These are phyloP conservation scores for Rubia peregrina DNA, from an alignment of 305 asterid genomes.

Conservation along the genomic window DNA sequence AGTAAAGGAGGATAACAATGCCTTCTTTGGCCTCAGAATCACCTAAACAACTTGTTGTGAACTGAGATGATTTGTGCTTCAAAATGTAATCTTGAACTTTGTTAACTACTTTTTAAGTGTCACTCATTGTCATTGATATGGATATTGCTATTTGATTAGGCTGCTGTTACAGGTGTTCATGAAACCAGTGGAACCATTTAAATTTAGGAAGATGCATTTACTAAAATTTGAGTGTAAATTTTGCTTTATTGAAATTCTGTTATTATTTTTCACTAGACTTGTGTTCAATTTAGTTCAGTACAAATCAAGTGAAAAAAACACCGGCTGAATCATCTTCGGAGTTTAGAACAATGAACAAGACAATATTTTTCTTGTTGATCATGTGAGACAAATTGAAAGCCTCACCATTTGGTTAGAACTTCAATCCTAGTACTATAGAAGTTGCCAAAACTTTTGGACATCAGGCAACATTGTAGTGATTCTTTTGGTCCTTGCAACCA, in stretches of 20 bases:
- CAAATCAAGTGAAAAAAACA: no score
- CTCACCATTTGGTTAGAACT: background rate
- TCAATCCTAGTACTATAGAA: background rate
- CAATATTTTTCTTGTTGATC: background rate
- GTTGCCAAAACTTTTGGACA: background rate
- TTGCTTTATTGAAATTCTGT: no score
- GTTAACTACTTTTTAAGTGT: no score
- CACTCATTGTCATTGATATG: background rate
- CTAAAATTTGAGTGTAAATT: background rate
- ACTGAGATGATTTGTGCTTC: background rate
- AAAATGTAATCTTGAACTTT: background rate
- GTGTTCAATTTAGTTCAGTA: no score
- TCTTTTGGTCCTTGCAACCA: background rate
- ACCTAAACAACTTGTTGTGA: slow-evolving; percentile 7
- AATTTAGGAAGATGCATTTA: background rate
- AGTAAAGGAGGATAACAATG: slow-evolving; percentile 25
- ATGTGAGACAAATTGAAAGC: background rate
- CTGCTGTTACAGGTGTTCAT: background rate
- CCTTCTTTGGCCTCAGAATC: slow-evolving; percentile 28
- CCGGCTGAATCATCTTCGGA: background rate
- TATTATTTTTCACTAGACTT: no score
- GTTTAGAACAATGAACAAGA: background rate
- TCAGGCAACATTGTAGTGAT: background rate
- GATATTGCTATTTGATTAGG: background rate
- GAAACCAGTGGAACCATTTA: background rate